Evolutionary conservation across 139 green algal genomes (phyloP).

Genomic region (Tetradesmus obliquus): DNA sequence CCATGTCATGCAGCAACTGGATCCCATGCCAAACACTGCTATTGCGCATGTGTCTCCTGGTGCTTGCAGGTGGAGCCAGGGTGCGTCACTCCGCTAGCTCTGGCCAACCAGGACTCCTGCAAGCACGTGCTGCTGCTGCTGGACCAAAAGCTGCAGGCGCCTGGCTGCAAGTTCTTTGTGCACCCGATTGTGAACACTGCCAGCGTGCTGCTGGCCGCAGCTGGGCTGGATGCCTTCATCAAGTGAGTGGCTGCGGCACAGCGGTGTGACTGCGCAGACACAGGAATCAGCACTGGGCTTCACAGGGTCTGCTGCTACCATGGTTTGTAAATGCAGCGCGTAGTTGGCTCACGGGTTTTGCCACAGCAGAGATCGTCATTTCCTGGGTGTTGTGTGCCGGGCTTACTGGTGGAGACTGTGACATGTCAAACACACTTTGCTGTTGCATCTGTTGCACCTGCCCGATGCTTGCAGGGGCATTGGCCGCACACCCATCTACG

Average conservation of each 20-base stretch:
- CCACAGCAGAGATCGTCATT: neutral
- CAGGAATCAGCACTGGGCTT: neutral
- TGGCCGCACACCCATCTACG: constrained; percentile 59
- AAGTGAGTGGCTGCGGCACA: constrained; percentile 34
- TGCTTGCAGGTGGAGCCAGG: constrained; percentile 74
- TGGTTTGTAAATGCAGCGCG: neutral
- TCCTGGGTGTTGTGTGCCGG: too few relatives aligned
- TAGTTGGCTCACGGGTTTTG: neutral
- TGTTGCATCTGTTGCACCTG: neutral
- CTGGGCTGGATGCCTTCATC: constrained; percentile 66
- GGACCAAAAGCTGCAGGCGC: constrained; percentile 58
- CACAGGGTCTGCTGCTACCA: neutral
- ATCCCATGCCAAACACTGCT: neutral
- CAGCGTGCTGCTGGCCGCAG: constrained; percentile 56
- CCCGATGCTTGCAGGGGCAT: constrained; percentile 1
- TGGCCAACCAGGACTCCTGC: constrained; percentile 58
- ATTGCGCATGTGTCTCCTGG: neutral
- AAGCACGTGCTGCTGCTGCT: constrained; percentile 71
- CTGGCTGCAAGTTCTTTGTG: constrained; percentile 62
- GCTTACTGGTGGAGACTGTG: too few relatives aligned
- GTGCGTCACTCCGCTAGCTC: constrained; percentile 75
- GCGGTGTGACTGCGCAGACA: neutral
- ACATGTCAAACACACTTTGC: neutral
- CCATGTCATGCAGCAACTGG: neutral
- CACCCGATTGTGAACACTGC: constrained; percentile 75